A percentile compares a stretch with the other conserved stretches of the same genome.
These are phyloP conservation scores for Zygosaccharomyces pseudorouxii DNA, from an alignment of 805 yeast species.

Conservation along the genomic window DNA sequence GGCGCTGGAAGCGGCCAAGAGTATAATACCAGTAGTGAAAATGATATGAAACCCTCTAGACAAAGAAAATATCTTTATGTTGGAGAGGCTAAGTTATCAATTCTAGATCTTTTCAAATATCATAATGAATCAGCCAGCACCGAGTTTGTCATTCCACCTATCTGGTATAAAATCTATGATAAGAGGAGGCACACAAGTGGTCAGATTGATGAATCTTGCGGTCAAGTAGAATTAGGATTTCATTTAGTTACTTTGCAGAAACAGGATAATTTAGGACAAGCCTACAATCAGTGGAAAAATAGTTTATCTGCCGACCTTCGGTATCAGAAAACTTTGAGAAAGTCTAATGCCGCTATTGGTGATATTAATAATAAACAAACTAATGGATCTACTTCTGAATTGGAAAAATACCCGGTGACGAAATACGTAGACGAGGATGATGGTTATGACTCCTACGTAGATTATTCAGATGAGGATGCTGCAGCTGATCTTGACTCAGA, in stretches of 20 bases:
- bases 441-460: constrained; percentile 12
- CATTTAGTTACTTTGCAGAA: constrained; percentile 17
- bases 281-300: constrained; percentile 24
- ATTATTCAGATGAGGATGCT: constrained; percentile 12
- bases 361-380: not conserved
- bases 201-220: constrained; percentile 13
- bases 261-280: constrained; percentile 19
- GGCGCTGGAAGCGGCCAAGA: not conserved
- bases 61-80: constrained; percentile 25
- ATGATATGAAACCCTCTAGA: not conserved
- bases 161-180: constrained; percentile 30
- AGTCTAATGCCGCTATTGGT: not conserved
- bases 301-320: constrained; percentile 9
- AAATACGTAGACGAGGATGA: constrained; percentile 9
- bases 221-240: constrained; percentile 27
- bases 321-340: constrained; percentile 8
- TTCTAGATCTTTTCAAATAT: constrained; percentile 26
- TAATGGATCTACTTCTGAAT: constrained; percentile 2
- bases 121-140: constrained; percentile 18
- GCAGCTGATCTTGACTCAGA: constrained; percentile 11
- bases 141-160: constrained; percentile 16
- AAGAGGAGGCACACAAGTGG: constrained; percentile 14
- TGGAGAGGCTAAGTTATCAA: constrained; percentile 31
- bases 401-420: not conserved
- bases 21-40: not conserved